Base-by-base conservation (phyloP, 805 yeast species). In the Lipomyces spencermartinsiae region DNA sequence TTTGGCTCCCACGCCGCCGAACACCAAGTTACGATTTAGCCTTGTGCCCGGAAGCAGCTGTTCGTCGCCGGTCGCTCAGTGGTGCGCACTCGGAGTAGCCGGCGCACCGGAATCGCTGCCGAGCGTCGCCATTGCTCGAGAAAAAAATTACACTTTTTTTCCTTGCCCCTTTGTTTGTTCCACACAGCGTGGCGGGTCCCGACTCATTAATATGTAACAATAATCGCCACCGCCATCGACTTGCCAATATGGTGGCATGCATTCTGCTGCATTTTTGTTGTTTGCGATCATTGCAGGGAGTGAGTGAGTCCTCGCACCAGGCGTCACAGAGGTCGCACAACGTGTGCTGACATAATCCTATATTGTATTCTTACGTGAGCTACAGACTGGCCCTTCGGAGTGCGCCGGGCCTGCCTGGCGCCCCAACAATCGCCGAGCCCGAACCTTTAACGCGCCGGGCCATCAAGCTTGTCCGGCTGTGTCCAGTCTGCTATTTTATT, bases 151-250 rank as follows among this genome's bases (percentile, higher is more conserved):
- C 49, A 43, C 49, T 43, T 43, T 43, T 3, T 43, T 39, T 39
- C 22, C 49, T 14, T 1, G 9, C 43, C 29, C 43, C 49, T n/a
- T 43, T 43, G 49, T 43, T 43, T n/a, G 46, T 39, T 19, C 49
- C 49, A 43, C 49, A 43, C 49, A 19, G 9, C 22, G 49, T 43
- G 49, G 49, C 49, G 49, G 49, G 22, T n/a, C 22, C 49, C 29
- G 29, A 25, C 29, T 25, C 29, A 25, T 3, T 25, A 25, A 25
- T 25, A n/a, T 25, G 29, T 25, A 25, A 25, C 39, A 10, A 35
- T 43, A 43, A n/a, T 43, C n/a, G 49, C 49, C 49, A 43, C 49
- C 49, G 49, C 49, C 22, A 16, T n/a, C n/a, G 49, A n/a, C n/a
- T 43, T 22, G 49, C 49, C 49, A 43, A 6, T 43, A 43, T 43